Conservation (phyloP, 1,284 basidiomycete species). For the Wallemia mellicola region DNA sequence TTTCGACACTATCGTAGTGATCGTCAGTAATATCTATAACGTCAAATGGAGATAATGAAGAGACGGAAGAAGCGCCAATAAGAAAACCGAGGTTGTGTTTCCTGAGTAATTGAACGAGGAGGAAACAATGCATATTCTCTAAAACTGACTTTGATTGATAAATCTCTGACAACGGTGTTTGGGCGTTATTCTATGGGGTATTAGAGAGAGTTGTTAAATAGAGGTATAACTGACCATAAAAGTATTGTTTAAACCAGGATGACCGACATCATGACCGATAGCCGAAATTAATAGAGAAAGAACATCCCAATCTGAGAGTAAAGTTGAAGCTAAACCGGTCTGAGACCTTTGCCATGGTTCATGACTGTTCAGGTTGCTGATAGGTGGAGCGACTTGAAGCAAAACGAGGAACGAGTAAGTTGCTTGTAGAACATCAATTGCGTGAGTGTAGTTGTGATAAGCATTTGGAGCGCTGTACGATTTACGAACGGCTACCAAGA, state of each 20-base stretch:
- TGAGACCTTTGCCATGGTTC: constrained; percentile 1
- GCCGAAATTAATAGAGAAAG: constrained; percentile 60
- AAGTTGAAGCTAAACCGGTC: constrained; percentile 10
- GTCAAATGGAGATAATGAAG: constrained; percentile 1
- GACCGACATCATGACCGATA: constrained; percentile 81
- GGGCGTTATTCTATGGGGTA: constrained; percentile 47
- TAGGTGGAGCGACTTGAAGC: constrained; percentile 46
- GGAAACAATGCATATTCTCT: constrained; percentile 70
- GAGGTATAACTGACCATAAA: constrained; percentile 79
- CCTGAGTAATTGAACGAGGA: constrained; percentile 51
- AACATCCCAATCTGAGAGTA: constrained; percentile 34
- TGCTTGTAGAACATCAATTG: constrained; percentile 75
- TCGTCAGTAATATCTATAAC: not conserved
- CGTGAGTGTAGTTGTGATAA: constrained; percentile 87
- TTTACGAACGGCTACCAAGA: constrained; percentile 47
- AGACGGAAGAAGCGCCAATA: constrained; percentile 10
- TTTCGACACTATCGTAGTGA: no score
- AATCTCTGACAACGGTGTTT: constrained; percentile 52
- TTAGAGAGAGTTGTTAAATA: no score
- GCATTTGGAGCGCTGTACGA: constrained; percentile 67
- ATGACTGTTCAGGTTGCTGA: constrained; percentile 23
- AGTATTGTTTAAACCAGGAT: constrained; percentile 65
- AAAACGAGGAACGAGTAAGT: constrained; percentile 49
- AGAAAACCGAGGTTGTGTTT: constrained; percentile 34
- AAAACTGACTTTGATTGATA: constrained; percentile 67